These are phyloP conservation scores for Hyphopichia burtonii DNA, from an alignment of 1,139 yeast genomes.

Conservation along the genomic window DNA sequence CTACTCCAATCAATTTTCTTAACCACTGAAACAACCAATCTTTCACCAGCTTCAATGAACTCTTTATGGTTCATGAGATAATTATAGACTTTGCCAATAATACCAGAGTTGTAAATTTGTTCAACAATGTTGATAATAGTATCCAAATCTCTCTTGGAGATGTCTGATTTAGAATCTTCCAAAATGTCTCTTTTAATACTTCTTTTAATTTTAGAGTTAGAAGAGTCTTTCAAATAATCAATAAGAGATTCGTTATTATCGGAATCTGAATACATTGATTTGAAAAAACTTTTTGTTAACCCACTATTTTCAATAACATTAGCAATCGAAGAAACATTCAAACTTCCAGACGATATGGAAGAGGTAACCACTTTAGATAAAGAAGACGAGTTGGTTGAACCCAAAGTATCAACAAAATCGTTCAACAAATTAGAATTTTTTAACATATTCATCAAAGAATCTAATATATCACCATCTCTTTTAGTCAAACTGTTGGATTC, in stretches of 20 bases:
- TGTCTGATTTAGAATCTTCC: not conserved
- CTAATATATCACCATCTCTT: slow-evolving; percentile 11
- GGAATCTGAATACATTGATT: slow-evolving; percentile 20
- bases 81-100: slow-evolving; percentile 19
- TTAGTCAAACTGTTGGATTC: not conserved
- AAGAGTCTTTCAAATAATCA: slow-evolving; percentile 14
- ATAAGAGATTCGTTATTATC: slow-evolving; percentile 19
- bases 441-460: slow-evolving; percentile 13
- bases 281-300: slow-evolving; percentile 19
- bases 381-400: slow-evolving; percentile 13
- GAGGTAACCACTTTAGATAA: slow-evolving; percentile 12
- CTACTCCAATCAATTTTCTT: slow-evolving; percentile 20
- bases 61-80: slow-evolving; percentile 22
- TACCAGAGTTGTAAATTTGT: slow-evolving; percentile 22
- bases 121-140: slow-evolving; percentile 19
- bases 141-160: slow-evolving; percentile 20
- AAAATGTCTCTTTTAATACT: slow-evolving; percentile 2
- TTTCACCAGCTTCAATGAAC: slow-evolving; percentile 17
- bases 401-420: slow-evolving; percentile 16
- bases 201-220: slow-evolving; percentile 1
- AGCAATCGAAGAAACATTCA: slow-evolving; percentile 17
- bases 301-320: slow-evolving; percentile 18
- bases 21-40: slow-evolving; percentile 17
- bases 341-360: slow-evolving; percentile 15
- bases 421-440: slow-evolving; percentile 14